Conservation (phyloP, 495 filamentous ascomycete species). For the Cercophora scortea region DNA sequence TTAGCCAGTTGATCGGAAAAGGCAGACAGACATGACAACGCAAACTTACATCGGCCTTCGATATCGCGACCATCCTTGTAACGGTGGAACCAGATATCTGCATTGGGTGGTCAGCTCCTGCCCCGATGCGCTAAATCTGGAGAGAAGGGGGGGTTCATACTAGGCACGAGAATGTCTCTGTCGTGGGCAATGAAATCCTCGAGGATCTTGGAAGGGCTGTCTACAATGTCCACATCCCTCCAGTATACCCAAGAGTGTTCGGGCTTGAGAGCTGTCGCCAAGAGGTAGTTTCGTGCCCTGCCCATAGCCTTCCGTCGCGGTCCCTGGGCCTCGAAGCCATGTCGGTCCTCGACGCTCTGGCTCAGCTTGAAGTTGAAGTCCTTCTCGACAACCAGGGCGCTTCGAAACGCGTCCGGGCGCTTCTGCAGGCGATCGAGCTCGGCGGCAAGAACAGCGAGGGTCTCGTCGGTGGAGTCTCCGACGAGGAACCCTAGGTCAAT, state of each 20-base stretch:
- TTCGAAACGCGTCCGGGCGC: slow-evolving; percentile 75
- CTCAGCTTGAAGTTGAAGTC: slow-evolving; percentile 68
- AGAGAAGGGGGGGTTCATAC: slow-evolving; percentile 45
- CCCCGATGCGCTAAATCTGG: background rate
- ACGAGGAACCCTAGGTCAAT: slow-evolving; percentile 96
- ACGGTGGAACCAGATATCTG: slow-evolving; percentile 97
- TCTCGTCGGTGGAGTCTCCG: slow-evolving; percentile 84
- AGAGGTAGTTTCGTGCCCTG: slow-evolving; percentile 83
- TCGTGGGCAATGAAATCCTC: slow-evolving; percentile 96
- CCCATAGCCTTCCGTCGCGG: slow-evolving; percentile 88
- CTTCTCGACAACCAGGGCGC: slow-evolving; percentile 76
- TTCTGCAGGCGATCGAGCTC: slow-evolving; percentile 88
- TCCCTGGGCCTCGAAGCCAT: slow-evolving; percentile 80
- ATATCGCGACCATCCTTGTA: slow-evolving; percentile 78
- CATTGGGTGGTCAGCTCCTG: slow-evolving; percentile 19
- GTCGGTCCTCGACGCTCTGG: slow-evolving; percentile 73
- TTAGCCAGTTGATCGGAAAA: slow-evolving; percentile 8
- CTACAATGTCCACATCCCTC: slow-evolving; percentile 93
- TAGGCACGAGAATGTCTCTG: slow-evolving; percentile 87
- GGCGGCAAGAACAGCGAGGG: slow-evolving; percentile 64
- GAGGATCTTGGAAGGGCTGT: slow-evolving; percentile 78
- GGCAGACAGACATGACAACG: slow-evolving; percentile 1
- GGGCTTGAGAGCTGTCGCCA: slow-evolving; percentile 74
- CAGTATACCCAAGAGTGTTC: slow-evolving; percentile 99
- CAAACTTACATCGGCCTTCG: slow-evolving; percentile 80